Evolutionary conservation across 805 yeast species (phyloP).

Genomic region (Kodamaea leandrae): DNA sequence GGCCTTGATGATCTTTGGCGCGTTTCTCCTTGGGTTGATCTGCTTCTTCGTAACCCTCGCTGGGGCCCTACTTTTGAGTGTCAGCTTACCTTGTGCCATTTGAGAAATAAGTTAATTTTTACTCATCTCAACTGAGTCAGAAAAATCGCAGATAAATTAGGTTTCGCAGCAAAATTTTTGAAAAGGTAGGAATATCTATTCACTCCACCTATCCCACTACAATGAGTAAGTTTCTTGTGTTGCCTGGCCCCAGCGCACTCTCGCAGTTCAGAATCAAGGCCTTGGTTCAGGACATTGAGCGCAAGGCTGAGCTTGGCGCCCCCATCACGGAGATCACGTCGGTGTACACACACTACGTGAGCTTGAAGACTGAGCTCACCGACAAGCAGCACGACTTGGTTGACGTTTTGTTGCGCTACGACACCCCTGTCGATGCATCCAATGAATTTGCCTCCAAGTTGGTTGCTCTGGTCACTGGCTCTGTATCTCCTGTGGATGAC

Average conservation of each 20-base stretch:
- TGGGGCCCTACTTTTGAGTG: slow-evolving; percentile 49
- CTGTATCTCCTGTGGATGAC: slow-evolving; percentile 33
- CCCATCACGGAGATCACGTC: slow-evolving; percentile 71
- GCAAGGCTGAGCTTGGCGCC: slow-evolving; percentile 56
- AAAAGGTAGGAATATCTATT: not conserved
- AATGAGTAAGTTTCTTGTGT: slow-evolving; percentile 31
- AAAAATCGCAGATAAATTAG: slow-evolving; percentile 1
- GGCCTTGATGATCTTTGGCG: slow-evolving; percentile 67
- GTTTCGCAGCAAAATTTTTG: slow-evolving; percentile 3
- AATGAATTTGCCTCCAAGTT: slow-evolving; percentile 46
- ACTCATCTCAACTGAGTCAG: slow-evolving; percentile 8
- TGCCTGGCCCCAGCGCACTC: slow-evolving; percentile 89
- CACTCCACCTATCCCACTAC: slow-evolving; percentile 1
- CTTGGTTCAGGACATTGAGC: slow-evolving; percentile 69
- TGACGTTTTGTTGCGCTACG: slow-evolving; percentile 69
- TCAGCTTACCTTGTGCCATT: slow-evolving; percentile 77
- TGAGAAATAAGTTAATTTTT: slow-evolving; percentile 3
- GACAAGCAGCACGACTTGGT: slow-evolving; percentile 48
- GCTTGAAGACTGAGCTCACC: slow-evolving; percentile 44
- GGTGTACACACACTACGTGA: slow-evolving; percentile 77
- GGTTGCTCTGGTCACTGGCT: slow-evolving; percentile 26
- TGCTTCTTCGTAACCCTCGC: slow-evolving; percentile 65
- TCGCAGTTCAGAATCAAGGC: slow-evolving; percentile 81
- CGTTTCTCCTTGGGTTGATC: slow-evolving; percentile 64
- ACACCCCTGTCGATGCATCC: slow-evolving; percentile 54